Base-by-base conservation (phyloP, 2,329 filamentous ascomycete genomes). In the Cercospora citrullina region DNA sequence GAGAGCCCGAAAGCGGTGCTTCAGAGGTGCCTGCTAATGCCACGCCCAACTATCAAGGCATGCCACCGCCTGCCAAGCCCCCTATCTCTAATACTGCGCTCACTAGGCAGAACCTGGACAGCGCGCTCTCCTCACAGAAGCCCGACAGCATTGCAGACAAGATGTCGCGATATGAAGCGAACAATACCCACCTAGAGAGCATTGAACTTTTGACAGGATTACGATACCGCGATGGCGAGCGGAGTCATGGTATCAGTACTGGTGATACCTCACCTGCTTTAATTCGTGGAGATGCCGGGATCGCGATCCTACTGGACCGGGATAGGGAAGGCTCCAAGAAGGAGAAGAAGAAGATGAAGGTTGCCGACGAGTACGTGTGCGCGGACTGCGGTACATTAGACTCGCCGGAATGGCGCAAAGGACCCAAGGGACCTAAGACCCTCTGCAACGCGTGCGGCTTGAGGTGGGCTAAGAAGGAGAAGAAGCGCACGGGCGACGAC, bases 341-440 rank as follows among this genome's bases (percentile, higher is more conserved):
- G 80, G 96, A 90, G 78, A 89, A 96, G 84, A 91, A 91, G 83
- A 96, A 96, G 79, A 83, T 92, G 58, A 97, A 97, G 78, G 85
- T 85, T 53, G 84, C 84, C 9, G 86, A 97, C 76, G 94, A 97
- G 83, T 97, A 97, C 77, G 92, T 97, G 42, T 98, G 94, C 80
- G 94, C 92, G 1, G 94, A 97, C 79, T 98, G 94, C 80, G 94
- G 94, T 84, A 97, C 93, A 0, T 85, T 96, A 48, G 94, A 97
- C 77, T 96, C 92, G 16, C 94, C 94, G 0, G 94, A 98, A 82
- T 98, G 94, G 94, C 87, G 94, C 70, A 97, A 97, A 79, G 94
- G 94, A 0, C 94, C 94, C 0, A 92, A 88, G 70, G 94, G 94
- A 2, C 94, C 94, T 1, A 97, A 98, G 80, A 97, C 94, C 8